Conservation (phyloP, 495 filamentous ascomycete species). For the Tuber borchii region DNA sequence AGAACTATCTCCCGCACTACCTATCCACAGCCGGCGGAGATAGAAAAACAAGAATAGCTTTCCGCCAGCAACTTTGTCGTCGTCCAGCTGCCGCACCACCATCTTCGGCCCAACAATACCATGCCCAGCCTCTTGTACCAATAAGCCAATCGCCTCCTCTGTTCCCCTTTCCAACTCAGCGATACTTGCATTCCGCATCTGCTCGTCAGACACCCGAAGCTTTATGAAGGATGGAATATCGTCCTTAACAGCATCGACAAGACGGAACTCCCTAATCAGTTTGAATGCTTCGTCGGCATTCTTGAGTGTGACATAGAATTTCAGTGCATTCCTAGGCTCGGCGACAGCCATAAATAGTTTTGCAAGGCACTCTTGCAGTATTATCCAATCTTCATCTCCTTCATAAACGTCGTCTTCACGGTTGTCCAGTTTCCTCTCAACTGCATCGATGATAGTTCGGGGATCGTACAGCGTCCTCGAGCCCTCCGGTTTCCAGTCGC, state of each 20-base stretch:
- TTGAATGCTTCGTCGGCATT: constrained; percentile 84
- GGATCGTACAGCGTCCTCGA: constrained; percentile 59
- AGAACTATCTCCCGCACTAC: constrained; percentile 48
- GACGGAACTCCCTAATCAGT: constrained; percentile 72
- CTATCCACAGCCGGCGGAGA: constrained; percentile 73
- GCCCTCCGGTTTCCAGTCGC: constrained; percentile 69
- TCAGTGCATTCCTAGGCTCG: constrained; percentile 72
- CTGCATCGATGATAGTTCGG: constrained; percentile 57
- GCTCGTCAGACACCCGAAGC: constrained; percentile 70
- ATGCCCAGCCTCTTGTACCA: constrained; percentile 83
- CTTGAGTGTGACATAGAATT: constrained; percentile 80
- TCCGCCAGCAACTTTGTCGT: constrained; percentile 43
- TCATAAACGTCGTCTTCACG: constrained; percentile 55
- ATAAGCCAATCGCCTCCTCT: constrained; percentile 71
- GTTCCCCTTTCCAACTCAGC: constrained; percentile 69
- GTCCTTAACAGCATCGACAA: constrained; percentile 77
- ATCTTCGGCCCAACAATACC: constrained; percentile 72
- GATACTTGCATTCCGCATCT: constrained; percentile 58
- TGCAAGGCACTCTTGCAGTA: constrained; percentile 73
- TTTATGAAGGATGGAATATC: constrained; percentile 84
- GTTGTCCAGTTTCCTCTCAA: constrained; percentile 70
- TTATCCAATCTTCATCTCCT: constrained; percentile 55
- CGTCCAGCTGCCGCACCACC: constrained; percentile 67
- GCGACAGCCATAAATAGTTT: constrained; percentile 74
- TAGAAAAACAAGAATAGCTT: constrained; percentile 87